These are phyloP conservation scores for Ajuga reptans DNA, from an alignment of 305 asterid species.

Conservation along the genomic window DNA sequence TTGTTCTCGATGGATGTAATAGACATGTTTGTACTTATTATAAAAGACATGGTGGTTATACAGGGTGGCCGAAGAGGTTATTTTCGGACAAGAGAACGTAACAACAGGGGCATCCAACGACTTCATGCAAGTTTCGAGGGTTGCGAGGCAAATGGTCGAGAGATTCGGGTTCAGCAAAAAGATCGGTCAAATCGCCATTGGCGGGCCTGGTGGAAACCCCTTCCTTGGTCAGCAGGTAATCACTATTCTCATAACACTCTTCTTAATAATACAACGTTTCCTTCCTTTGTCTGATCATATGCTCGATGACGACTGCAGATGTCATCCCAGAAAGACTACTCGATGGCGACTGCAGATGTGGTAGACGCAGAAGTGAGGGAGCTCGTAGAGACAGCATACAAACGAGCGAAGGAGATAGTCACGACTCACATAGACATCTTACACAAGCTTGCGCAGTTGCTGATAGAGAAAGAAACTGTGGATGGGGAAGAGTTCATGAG, in stretches of 20 bases:
- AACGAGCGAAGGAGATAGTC: conserved; percentile 55
- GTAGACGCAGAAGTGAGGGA: conserved; percentile 85
- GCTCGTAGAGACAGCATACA: conserved; percentile 66
- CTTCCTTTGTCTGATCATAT: neutral
- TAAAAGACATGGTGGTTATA: neutral
- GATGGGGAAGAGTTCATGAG: conserved; percentile 99
- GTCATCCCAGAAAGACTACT: conserved; percentile 84
- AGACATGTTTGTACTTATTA: neutral
- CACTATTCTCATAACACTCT: neutral
- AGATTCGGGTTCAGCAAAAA: conserved; percentile 91
- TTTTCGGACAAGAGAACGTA: conserved; percentile 72
- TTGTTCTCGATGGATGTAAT: too few relatives aligned
- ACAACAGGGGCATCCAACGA: conserved; percentile 95
- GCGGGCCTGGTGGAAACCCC: conserved; percentile 86
- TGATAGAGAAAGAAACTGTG: conserved; percentile 81
- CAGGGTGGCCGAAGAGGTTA: conserved; percentile 75
- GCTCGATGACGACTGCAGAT: conserved; percentile 39
- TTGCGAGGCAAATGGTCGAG: conserved; percentile 96
- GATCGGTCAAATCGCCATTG: conserved; percentile 90
- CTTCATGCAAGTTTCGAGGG: conserved; percentile 94
- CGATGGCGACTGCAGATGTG: conserved; percentile 89
- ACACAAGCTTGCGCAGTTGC: conserved; percentile 80
- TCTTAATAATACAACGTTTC: too few relatives aligned
- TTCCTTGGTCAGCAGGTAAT: conserved; percentile 87
- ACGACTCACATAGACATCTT: conserved; percentile 67